A percentile compares a stretch with the other conserved stretches of the same genome.
Conservation (phyloP, 2,329 filamentous ascomycete genomes). For the Penicillium griseofulvum region DNA sequence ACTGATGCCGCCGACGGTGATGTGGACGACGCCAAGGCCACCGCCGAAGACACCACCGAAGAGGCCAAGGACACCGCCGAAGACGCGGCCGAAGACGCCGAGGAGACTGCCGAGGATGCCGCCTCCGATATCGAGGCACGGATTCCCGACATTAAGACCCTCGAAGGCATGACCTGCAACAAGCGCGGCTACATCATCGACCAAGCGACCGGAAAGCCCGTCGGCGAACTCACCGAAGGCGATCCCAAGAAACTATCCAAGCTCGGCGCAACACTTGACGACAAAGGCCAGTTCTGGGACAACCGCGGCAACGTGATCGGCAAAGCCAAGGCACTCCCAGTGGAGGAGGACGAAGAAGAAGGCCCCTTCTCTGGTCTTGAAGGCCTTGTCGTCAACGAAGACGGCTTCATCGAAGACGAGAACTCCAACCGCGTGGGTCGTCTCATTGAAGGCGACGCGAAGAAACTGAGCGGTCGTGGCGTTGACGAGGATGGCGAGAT, state of each 20-base stretch:
- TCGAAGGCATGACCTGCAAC: constrained; percentile 44
- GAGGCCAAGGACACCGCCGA: constrained; percentile 12
- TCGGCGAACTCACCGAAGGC: constrained; percentile 61
- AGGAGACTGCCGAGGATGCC: constrained; percentile 25
- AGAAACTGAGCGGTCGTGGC: constrained; percentile 57
- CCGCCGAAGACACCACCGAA: constrained; percentile 26
- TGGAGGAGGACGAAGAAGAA: constrained; percentile 40
- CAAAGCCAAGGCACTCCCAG: constrained; percentile 50
- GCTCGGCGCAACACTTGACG: constrained; percentile 47
- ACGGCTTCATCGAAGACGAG: constrained; percentile 51
- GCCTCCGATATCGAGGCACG: constrained; percentile 27
- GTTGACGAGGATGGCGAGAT: constrained; percentile 64
- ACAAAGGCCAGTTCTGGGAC: constrained; percentile 63
- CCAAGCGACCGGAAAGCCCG: constrained; percentile 42
- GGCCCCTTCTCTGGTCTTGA: constrained; percentile 49
- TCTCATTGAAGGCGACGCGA: constrained; percentile 58
- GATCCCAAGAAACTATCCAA: constrained; percentile 60
- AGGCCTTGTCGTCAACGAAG: constrained; percentile 47
- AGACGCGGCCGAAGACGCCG: constrained; percentile 35
- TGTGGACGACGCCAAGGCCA: constrained; percentile 25
- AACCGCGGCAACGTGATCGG: constrained; percentile 63
- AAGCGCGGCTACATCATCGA: constrained; percentile 47
- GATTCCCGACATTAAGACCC: constrained; percentile 29
- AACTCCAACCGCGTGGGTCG: constrained; percentile 50
- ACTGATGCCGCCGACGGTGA: constrained; percentile 23